Base-by-base conservation (phyloP, 2,329 filamentous ascomycete species). In the Colletotrichum sp. region DNA sequence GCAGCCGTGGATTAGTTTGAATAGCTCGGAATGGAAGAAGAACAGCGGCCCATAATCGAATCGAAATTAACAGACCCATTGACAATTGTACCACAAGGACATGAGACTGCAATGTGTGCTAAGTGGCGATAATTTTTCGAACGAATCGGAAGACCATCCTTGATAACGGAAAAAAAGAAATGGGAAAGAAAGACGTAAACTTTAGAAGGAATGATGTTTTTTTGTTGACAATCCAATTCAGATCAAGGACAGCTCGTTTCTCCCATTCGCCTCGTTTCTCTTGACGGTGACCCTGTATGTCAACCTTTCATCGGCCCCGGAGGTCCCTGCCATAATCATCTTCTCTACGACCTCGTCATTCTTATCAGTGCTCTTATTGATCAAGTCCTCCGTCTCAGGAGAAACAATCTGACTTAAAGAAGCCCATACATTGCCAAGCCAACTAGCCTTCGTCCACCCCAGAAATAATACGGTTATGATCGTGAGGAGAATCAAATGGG, bases 231-330 rank as follows among this genome's bases (percentile, higher is more conserved):
- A 36, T 16, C 34, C 34, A 15, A 7, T 6, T 48, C 5, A 48
- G 6, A 48, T 21, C 39, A 48, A 48, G 3, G 18, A 21, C 0
- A 48, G 39, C 18, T 48, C 39, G 6, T 48, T 48, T 6, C 39
- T n/a, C 3, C 39, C 9, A 2, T n/a, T 48, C 3, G 5, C 32
- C 32, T 13, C 18, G 9, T 48, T 48, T 2, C 3, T 0, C 18
- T n/a, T 48, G 0, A 48, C n/a, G 6, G 6, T 48, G 18, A 48
- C 18, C 3, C 43, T 12, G 18, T 2, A 12, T 2, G 39, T 43
- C 0, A 1, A 6, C 39, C 4, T 43, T 0, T 3, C 39, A 0
- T 43, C 15, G 0, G 15, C 2, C 0, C 6, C 34, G 7, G 7
- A 16, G 0, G 15, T 30, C 9, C 30, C 30, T 36, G 6, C 13